Evolutionary conservation across 257 asterid genomes (phyloP).

Genomic region (Vinca minor): DNA sequence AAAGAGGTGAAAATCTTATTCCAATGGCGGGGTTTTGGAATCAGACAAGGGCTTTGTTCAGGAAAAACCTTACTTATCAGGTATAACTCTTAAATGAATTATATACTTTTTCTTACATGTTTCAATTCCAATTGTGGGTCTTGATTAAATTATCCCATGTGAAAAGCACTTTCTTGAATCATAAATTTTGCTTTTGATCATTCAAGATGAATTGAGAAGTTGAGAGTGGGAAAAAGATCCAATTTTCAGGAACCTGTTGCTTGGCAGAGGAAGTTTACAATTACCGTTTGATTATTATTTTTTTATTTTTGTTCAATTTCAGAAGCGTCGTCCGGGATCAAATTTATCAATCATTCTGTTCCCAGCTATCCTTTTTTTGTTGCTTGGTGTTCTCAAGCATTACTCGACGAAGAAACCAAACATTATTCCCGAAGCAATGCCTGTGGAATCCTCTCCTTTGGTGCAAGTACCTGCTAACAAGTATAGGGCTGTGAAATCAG

Average conservation of each 20-base stretch:
- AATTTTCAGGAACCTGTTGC: not conserved
- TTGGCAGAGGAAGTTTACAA: not conserved
- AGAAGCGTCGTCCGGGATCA: conserved; percentile 25
- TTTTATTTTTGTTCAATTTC: not conserved
- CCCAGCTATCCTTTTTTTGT: conserved; percentile 18
- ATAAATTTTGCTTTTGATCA: not conserved
- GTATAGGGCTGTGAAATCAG: conserved; percentile 26
- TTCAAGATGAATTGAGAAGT: not conserved
- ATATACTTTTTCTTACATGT: not conserved
- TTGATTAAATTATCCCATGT: no score
- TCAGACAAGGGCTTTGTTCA: conserved; percentile 26
- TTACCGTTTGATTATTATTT: not conserved
- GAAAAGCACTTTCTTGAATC: not conserved
- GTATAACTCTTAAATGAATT: conserved; percentile 4
- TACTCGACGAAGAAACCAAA: not conserved
- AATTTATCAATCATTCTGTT: conserved; percentile 20
- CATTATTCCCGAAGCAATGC: fast-evolving
- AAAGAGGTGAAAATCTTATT: not conserved
- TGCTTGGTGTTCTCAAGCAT: conserved; percentile 9
- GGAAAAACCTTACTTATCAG: conserved; percentile 24
- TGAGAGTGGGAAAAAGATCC: not conserved
- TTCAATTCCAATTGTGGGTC: not conserved
- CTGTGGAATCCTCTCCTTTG: conserved; percentile 17
- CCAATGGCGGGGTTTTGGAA: conserved; percentile 24
- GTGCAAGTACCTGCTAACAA: conserved; percentile 22